phyloP scores from a whole-genome alignment of 495 filamentous ascomycete genomes.

The Hypoxylon fragiforme region DNA sequence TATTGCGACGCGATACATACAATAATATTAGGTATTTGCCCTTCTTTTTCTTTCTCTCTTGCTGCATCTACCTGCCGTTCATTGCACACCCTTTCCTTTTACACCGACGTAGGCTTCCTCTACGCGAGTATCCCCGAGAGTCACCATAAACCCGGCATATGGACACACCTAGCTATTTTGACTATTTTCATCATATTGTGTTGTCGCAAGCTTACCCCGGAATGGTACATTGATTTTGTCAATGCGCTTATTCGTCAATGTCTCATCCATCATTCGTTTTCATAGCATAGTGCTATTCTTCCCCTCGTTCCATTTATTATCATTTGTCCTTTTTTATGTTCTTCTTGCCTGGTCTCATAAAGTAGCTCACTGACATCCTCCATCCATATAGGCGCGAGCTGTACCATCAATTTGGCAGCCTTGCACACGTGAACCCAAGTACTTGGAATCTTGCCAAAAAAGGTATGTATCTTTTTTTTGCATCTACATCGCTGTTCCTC shows the following conservation, averaged over 20 bases:
- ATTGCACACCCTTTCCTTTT: slow-evolving; percentile 25
- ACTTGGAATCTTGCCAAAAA: slow-evolving; percentile 37
- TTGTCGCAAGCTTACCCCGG: slow-evolving; percentile 36
- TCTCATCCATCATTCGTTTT: slow-evolving; percentile 10
- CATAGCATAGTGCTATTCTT: slow-evolving; percentile 4
- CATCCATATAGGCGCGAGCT: slow-evolving; percentile 25
- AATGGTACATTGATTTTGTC: slow-evolving; percentile 18
- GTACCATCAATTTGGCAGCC: slow-evolving; percentile 38
- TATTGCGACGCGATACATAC: slow-evolving; percentile 34
- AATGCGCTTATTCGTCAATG: slow-evolving; percentile 18
- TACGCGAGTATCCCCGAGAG: slow-evolving; percentile 24
- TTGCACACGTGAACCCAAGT: slow-evolving; percentile 36
- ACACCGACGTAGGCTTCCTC: slow-evolving; percentile 17
- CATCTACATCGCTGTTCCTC: slow-evolving; percentile 26
- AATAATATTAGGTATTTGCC: slow-evolving; percentile 6
- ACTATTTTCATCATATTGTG: slow-evolving; percentile 28
- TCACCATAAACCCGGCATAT: slow-evolving; percentile 35
- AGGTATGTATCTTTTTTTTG: slow-evolving; percentile 36
- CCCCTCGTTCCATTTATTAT: slow-evolving; percentile 2
- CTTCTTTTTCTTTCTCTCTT: slow-evolving; percentile 16
- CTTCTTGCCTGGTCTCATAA: slow-evolving; percentile 1
- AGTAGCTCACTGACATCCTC: slow-evolving; percentile 23
- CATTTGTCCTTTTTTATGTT: slow-evolving; percentile 7
- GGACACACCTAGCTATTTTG: slow-evolving; percentile 22
- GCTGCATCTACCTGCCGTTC: slow-evolving; percentile 16